These are phyloP conservation scores for Lyophyllum semitale DNA, from an alignment of 768 basidiomycete species.

Conservation along the genomic window DNA sequence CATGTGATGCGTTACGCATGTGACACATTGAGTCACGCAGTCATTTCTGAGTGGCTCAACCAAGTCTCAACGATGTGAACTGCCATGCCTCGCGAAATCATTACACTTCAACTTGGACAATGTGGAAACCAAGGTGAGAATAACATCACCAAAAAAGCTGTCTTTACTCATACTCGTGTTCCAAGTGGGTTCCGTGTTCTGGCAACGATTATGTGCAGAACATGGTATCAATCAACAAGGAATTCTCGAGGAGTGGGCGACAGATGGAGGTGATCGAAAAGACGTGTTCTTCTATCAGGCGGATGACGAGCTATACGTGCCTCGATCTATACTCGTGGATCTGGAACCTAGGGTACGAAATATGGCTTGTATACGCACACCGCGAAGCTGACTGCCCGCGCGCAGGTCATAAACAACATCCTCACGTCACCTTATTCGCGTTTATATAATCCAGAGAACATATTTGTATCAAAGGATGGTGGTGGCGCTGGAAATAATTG, in stretches of 20 bases:
- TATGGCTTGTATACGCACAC: no score
- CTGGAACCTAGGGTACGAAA: conserved; percentile 97
- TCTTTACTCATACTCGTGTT: conserved; percentile 3
- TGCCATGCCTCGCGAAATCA: conserved; percentile 84
- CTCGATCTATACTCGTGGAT: conserved; percentile 93
- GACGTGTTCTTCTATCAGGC: conserved; percentile 99
- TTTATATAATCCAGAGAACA: conserved; percentile 97
- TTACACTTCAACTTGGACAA: conserved; percentile 86
- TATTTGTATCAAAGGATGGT: conserved; percentile 93
- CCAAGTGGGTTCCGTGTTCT: conserved; percentile 94
- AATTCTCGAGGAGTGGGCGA: conserved; percentile 96
- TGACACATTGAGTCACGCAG: no score
- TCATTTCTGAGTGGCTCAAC: no score
- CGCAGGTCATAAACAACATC: conserved; percentile 96
- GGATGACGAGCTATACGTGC: conserved; percentile 99
- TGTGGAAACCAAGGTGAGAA: conserved; percentile 88
- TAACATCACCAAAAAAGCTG: neutral
- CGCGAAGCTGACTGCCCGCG: no score
- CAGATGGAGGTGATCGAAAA: conserved; percentile 93
- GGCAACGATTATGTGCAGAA: conserved; percentile 97
- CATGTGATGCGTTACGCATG: no score
- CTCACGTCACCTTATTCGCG: conserved; percentile 84
- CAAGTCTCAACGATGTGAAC: no score
- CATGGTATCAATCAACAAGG: conserved; percentile 97
- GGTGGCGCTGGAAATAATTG: conserved; percentile 99